phyloP scores from a whole-genome alignment of 2,329 filamentous ascomycete genomes.

The Pseudogymnoascus sp. region DNA sequence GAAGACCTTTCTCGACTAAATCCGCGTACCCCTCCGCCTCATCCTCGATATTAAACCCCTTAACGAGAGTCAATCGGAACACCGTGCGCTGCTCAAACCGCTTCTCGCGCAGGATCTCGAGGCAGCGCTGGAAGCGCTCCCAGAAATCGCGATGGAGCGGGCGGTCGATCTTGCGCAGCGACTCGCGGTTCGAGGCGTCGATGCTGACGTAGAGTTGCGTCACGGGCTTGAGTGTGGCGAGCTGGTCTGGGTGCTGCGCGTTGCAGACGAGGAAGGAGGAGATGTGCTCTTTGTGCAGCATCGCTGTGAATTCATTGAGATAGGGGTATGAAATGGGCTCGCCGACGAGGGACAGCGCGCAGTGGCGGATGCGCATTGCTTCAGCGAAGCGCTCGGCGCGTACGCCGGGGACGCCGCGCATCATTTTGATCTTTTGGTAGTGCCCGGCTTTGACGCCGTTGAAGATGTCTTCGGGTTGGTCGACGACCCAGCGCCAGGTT shows the following conservation, averaged over 20 bases:
- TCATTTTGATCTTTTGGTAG: conserved; percentile 96
- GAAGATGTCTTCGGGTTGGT: conserved; percentile 84
- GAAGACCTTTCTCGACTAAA: conserved; percentile 76
- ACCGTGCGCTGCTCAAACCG: conserved; percentile 84
- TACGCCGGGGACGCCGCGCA: conserved; percentile 88
- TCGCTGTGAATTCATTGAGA: conserved; percentile 81
- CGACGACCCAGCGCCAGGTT: conserved; percentile 93
- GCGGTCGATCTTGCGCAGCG: conserved; percentile 78
- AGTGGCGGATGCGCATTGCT: conserved; percentile 88
- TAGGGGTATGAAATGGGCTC: conserved; percentile 99
- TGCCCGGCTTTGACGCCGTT: conserved; percentile 83
- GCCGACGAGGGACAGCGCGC: conserved; percentile 83
- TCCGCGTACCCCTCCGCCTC: conserved; percentile 86
- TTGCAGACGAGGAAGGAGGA: conserved; percentile 96
- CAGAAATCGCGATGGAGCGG: conserved; percentile 94
- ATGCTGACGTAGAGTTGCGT: conserved; percentile 97
- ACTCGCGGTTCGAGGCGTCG: conserved; percentile 85
- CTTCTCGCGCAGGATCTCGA: conserved; percentile 80
- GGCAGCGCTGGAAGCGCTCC: conserved; percentile 86
- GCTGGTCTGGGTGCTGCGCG: conserved; percentile 88
- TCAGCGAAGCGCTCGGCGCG: conserved; percentile 86
- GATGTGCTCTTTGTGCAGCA: conserved; percentile 80
- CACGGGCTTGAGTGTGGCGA: conserved; percentile 72
- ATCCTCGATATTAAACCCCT: conserved; percentile 95
- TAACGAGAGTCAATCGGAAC: conserved; percentile 89